phyloP scores from a whole-genome alignment of 1,284 basidiomycete genomes.

The Cutaneotrichosporon sp. region DNA sequence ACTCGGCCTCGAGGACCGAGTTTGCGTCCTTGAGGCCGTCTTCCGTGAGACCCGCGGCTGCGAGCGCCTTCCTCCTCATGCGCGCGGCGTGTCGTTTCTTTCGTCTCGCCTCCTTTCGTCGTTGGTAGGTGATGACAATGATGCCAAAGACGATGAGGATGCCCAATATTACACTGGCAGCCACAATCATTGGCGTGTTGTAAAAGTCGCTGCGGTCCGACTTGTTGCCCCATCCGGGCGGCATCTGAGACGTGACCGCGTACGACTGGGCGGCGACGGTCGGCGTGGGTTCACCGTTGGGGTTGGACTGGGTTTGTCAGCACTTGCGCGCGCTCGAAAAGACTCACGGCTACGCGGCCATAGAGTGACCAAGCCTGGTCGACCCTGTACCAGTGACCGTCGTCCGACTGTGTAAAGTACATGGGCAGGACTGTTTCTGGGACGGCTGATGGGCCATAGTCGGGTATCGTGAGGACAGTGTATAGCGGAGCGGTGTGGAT shows the following conservation, averaged over 20 bases:
- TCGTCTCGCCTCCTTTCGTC: constrained; percentile 42
- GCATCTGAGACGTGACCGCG: constrained; percentile 5
- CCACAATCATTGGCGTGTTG: constrained; percentile 50
- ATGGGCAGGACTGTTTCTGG: constrained; percentile 38
- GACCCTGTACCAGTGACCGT: constrained; percentile 38
- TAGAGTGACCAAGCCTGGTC: constrained; percentile 41
- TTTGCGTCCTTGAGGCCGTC: constrained; percentile 30
- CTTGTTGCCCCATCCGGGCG: constrained; percentile 6
- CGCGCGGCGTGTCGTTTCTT: constrained; percentile 43
- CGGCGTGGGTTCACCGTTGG: not conserved
- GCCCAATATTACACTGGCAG: constrained; percentile 47
- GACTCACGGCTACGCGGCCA: constrained; percentile 29
- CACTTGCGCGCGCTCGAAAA: not conserved
- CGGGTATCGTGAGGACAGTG: not conserved
- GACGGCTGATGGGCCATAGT: constrained; percentile 8
- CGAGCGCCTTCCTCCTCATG: constrained; percentile 41
- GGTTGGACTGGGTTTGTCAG: not conserved
- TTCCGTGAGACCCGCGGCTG: constrained; percentile 42
- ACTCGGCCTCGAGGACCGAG: constrained; percentile 23
- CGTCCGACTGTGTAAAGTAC: constrained; percentile 31
- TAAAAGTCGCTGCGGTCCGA: constrained; percentile 40
- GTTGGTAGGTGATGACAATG: constrained; percentile 40
- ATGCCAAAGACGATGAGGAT: constrained; percentile 43
- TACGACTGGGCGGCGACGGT: not conserved
- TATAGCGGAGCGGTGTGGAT: constrained; percentile 8